phyloP scores from a whole-genome alignment of 495 filamentous ascomycete species.

The Hypoxylon crocopeplum region DNA sequence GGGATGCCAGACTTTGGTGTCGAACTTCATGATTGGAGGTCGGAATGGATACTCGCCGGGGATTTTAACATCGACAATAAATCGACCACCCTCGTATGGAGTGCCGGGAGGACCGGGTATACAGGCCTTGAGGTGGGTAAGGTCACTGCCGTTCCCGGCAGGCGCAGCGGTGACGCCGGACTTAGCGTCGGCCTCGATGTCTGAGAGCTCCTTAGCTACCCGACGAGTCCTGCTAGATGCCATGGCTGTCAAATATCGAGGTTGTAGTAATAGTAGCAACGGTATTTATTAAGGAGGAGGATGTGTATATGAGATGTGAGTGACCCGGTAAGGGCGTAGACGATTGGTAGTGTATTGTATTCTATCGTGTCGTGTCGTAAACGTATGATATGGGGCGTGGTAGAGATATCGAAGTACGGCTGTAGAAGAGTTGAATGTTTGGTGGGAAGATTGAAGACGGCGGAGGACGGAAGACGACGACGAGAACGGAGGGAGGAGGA shows the following conservation, averaged over 20 bases:
- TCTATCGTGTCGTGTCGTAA: too few relatives aligned
- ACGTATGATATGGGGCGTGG: too few relatives aligned
- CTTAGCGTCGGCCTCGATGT: slow-evolving; percentile 76
- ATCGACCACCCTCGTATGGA: slow-evolving; percentile 90
- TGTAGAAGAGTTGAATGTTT: too few relatives aligned
- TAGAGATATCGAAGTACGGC: too few relatives aligned
- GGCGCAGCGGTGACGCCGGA: slow-evolving; percentile 77
- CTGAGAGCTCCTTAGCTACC: slow-evolving; percentile 88
- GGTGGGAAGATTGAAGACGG: too few relatives aligned
- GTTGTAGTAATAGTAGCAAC: not conserved
- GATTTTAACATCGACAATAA: slow-evolving; percentile 82
- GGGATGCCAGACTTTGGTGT: slow-evolving; percentile 97
- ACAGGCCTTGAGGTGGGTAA: slow-evolving; percentile 83
- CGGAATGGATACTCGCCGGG: slow-evolving; percentile 92
- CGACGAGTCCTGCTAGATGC: slow-evolving; percentile 79
- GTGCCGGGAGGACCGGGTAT: slow-evolving; percentile 91
- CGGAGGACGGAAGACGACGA: too few relatives aligned
- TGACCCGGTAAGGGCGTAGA: too few relatives aligned
- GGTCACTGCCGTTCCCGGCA: slow-evolving; percentile 68
- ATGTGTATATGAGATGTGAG: too few relatives aligned
- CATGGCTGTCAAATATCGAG: slow-evolving; percentile 57
- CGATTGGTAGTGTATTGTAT: too few relatives aligned
- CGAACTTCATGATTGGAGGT: slow-evolving; percentile 90
- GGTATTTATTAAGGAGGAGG: not conserved
- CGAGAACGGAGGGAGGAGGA: too few relatives aligned